phyloP scores from a whole-genome alignment of 129 eudicot species.

The Pseudognaphalium luteoalbum region DNA sequence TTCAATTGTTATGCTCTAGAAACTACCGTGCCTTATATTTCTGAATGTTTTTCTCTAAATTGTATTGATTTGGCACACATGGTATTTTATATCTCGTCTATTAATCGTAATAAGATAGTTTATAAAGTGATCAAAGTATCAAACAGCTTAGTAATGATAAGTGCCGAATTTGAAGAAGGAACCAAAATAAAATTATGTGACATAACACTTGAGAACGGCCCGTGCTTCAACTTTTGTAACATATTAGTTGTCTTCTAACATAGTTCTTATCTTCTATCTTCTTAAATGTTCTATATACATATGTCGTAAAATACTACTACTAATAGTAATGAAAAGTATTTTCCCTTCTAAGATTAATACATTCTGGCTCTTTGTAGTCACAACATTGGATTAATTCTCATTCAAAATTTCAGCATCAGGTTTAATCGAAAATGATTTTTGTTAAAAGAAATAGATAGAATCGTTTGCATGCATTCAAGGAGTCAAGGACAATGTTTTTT shows the following conservation, averaged over 20 bases:
- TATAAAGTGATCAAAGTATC: background rate
- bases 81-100: background rate
- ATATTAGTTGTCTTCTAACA: background rate
- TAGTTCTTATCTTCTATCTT: background rate
- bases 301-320: background rate
- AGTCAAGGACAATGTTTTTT: slow-evolving; percentile 3
- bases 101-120: background rate
- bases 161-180: background rate
- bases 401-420: background rate
- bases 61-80: slow-evolving; percentile 6
- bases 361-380: background rate
- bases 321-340: background rate
- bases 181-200: slow-evolving; percentile 12
- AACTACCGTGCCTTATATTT: background rate
- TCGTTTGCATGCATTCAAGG: background rate
- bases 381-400: background rate
- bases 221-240: background rate
- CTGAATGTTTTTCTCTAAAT: background rate
- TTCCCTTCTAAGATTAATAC: background rate
- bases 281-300: background rate
- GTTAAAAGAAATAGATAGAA: background rate
- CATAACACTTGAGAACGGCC: background rate
- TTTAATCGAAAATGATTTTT: background rate
- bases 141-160: background rate
- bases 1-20: background rate